phyloP scores from a whole-genome alignment of 768 basidiomycete species.

The Tricholoma sp. region DNA sequence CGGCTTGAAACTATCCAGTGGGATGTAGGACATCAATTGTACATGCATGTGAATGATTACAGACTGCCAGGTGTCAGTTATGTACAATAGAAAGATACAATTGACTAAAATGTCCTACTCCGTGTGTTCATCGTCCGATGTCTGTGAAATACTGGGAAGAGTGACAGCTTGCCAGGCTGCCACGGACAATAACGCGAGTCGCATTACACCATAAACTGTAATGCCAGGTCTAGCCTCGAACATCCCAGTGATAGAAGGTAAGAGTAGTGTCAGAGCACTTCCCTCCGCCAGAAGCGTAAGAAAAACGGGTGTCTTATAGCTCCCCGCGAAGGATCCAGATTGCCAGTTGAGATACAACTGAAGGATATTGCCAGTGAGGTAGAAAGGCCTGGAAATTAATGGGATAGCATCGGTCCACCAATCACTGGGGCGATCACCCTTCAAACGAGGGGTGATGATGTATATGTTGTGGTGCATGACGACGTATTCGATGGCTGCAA shows the following conservation, averaged over 20 bases:
- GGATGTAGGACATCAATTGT: too few species aligned
- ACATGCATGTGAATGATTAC: too few species aligned
- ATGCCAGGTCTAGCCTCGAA: slow-evolving; percentile 6
- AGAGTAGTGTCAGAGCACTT: not conserved
- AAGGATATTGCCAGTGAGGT: slow-evolving; percentile 10
- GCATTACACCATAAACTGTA: slow-evolving; percentile 4
- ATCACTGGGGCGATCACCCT: slow-evolving; percentile 4
- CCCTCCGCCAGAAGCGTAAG: not conserved
- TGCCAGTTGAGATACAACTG: slow-evolving; percentile 21
- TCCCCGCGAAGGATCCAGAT: slow-evolving; percentile 19
- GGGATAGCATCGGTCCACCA: slow-evolving; percentile 7
- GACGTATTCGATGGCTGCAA: slow-evolving; percentile 3
- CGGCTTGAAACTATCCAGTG: too few species aligned
- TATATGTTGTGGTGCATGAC: slow-evolving; percentile 4
- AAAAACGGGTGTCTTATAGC: slow-evolving; percentile 9
- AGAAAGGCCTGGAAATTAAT: slow-evolving; percentile 8
- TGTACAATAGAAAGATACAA: not conserved
- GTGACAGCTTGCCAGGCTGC: slow-evolving; percentile 5
- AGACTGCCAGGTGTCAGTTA: too few species aligned
- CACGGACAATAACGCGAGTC: not conserved
- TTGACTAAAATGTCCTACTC: not conserved
- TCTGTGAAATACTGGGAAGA: slow-evolving; percentile 2
- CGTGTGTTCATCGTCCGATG: not conserved
- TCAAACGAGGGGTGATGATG: slow-evolving; percentile 7
- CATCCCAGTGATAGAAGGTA: slow-evolving; percentile 7